These are phyloP conservation scores for Scutellaria galericulata DNA, from an alignment of 257 asterid genomes.

Conservation along the genomic window DNA sequence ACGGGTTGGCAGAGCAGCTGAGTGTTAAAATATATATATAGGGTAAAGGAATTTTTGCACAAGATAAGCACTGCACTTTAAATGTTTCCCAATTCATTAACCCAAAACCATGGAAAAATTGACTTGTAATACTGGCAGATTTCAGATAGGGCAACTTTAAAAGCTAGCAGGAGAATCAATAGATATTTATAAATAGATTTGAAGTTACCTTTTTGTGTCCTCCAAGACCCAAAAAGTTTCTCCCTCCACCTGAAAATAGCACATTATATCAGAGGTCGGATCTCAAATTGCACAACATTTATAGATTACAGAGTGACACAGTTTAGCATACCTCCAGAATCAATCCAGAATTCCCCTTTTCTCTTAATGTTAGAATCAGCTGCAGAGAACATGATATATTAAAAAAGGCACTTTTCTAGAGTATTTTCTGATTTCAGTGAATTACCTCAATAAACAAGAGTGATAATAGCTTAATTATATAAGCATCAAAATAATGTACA, in stretches of 20 bases:
- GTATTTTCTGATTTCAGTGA: no score
- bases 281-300: conserved; percentile 11
- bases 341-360: conserved; percentile 43
- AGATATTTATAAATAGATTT: conserved; percentile 17
- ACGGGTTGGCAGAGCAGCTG: conserved; percentile 18
- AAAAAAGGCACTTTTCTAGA: no score
- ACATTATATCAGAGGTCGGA: conserved; percentile 29
- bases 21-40: not conserved
- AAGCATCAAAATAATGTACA: no score
- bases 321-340: conserved; percentile 49
- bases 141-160: conserved; percentile 17
- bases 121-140: conserved; percentile 10
- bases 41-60: not conserved
- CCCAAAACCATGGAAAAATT: not conserved
- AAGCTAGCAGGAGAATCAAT: not conserved
- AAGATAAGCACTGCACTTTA: not conserved
- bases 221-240: conserved; percentile 48
- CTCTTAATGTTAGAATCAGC: conserved; percentile 49
- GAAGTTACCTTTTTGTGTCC: conserved; percentile 66
- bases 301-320: not conserved
- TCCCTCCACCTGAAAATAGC: conserved; percentile 60
- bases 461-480: no score
- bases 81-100: not conserved
- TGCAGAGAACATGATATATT: conserved; percentile 33
- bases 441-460: no score